phyloP scores from a whole-genome alignment of 768 basidiomycete genomes.

The Podaxis sp. region DNA sequence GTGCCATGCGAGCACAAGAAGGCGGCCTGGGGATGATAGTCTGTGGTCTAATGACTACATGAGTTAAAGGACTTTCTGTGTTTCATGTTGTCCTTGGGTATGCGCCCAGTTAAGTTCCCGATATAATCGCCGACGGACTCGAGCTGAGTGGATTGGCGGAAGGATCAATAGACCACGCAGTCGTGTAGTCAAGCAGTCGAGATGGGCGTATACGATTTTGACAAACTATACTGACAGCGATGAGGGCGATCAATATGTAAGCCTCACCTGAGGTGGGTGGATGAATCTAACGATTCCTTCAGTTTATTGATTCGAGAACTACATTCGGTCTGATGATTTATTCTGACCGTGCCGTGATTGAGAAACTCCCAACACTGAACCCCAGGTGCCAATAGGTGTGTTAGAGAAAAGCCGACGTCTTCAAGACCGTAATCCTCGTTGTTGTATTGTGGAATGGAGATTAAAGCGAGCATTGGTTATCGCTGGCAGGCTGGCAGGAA shows the following conservation, averaged over 20 bases:
- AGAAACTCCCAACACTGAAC: conserved; percentile 57
- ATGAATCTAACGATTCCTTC: conserved; percentile 38
- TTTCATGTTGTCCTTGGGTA: conserved; percentile 51
- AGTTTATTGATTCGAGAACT: conserved; percentile 66
- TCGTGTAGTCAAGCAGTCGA: conserved; percentile 50
- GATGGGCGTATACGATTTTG: conserved; percentile 46
- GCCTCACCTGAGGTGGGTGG: conserved; percentile 58
- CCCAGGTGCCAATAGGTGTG: conserved; percentile 50
- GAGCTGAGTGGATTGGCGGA: conserved; percentile 53
- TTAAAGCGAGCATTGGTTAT: conserved; percentile 42
- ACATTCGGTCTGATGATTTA: conserved; percentile 47
- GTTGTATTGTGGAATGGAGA: conserved; percentile 62
- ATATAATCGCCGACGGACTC: conserved; percentile 31
- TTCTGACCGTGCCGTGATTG: conserved; percentile 37
- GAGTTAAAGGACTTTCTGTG: conserved; percentile 72
- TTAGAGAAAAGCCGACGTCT: conserved; percentile 52
- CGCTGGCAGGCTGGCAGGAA: conserved; percentile 8
- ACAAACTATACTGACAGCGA: conserved; percentile 67
- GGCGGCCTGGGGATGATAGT: conserved; percentile 70
- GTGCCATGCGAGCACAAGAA: background rate
- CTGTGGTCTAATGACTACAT: conserved; percentile 61
- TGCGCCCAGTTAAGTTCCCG: conserved; percentile 64
- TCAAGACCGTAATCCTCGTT: conserved; percentile 64
- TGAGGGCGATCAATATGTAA: conserved; percentile 56
- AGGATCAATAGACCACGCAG: conserved; percentile 45